Evolutionary conservation across 2,329 filamentous ascomycete genomes (phyloP), one percentile per base, ranked within the genome.

Genomic region (Sphaerulina vaccinii): DNA sequence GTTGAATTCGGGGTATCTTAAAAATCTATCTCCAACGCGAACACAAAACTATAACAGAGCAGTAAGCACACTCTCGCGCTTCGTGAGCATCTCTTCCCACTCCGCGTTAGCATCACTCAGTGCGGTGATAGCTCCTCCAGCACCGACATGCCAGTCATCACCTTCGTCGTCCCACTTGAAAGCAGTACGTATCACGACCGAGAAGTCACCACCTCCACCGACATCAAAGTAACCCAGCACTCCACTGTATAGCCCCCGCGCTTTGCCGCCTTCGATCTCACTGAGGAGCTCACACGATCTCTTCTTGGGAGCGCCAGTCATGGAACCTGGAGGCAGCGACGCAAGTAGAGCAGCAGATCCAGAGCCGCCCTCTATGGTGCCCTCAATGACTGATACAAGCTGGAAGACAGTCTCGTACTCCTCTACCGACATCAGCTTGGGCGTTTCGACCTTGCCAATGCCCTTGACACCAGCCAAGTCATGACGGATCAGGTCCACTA

Each of bases 241-340:
- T 16, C 93, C 90, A 5, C 89, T 89, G 71, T 96, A 96, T 44
- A 96, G 71, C 24, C 89, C 85, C 45, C 92, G 77, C 61, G 84
- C 80, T 51, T 74, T 71, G 3, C 75, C 68, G 15, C 71, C 72
- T 70, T 96, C 91, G 36, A 96, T 78, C 3, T 77, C 72, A 53
- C 79, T 77, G 16, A 97, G 75, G 40, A 96, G 80, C 74, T 95
- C 86, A 68, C 92, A 96, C 58, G 87, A 92, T 41, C 92, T 81
- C 71, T 92, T 91, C 76, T 97, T 97, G 0, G 92, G 93, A 0
- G 92, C 92, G 5, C 93, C 93, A 1, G 92, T 97, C 93, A 97
- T 97, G 63, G 87, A 92, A 0, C 93, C 92, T 0, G 93, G 90
- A 0, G 93, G 92, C 1, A 97, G 77, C 41, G 85, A 87, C 5